A percentile compares a stretch with the other conserved stretches of the same genome.
Conservation (phyloP, 2,329 filamentous ascomycete genomes). For the Exophiala spinifera region DNA sequence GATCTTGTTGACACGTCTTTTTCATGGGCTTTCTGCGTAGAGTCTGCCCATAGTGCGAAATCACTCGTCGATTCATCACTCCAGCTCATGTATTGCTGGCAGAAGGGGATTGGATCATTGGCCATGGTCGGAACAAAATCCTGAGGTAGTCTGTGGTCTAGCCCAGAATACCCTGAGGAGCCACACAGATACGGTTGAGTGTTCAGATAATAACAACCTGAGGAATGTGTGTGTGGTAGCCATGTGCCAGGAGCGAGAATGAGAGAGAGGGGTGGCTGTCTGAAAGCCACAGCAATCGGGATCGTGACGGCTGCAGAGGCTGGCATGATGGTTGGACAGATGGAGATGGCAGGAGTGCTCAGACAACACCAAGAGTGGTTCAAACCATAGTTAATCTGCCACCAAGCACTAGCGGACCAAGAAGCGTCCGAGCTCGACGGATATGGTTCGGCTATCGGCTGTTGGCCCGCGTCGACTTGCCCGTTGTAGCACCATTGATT, state of each 20-base stretch:
- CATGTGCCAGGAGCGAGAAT: not conserved
- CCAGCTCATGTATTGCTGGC: not conserved
- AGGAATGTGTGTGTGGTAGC: not conserved
- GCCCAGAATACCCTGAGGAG: not conserved
- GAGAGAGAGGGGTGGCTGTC: not conserved
- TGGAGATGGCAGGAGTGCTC: not conserved
- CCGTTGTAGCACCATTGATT: not conserved
- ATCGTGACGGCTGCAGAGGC: not conserved
- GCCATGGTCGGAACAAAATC: not conserved
- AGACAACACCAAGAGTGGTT: not conserved
- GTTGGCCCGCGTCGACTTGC: not conserved
- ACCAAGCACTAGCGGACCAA: not conserved
- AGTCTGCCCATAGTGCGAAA: no score
- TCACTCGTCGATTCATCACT: not conserved
- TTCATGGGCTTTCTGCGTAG: no score
- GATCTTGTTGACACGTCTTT: no score
- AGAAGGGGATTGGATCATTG: not conserved
- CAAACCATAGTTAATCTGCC: not conserved
- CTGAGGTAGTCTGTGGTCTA: not conserved
- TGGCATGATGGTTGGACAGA: not conserved
- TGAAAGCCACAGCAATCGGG: not conserved
- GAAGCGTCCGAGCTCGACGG: not conserved
- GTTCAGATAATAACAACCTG: not conserved
- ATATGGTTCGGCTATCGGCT: not conserved
- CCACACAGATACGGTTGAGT: not conserved